Percentiles rank a stretch among this genome's conserved stretches.
These are phyloP conservation scores for Poteriospumella lacustris DNA, from an alignment of 108 stramenopile species.

Conservation along the genomic window DNA sequence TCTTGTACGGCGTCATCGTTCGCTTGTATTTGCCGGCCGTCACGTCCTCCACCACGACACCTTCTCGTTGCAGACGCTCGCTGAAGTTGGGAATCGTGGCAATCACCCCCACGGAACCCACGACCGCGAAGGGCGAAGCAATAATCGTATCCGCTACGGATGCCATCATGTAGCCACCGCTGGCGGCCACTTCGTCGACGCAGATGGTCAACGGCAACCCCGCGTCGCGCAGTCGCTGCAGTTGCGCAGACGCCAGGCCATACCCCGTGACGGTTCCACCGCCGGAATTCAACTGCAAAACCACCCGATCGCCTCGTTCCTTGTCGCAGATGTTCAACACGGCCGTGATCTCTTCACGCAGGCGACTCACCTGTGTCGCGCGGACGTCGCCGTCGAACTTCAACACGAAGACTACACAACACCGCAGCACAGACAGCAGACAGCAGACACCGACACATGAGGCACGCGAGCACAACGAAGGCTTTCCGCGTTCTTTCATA, in stretches of 20 bases:
- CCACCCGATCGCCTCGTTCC: slow-evolving; percentile 72
- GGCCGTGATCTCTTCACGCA: slow-evolving; percentile 84
- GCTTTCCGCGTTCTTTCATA: too few species aligned
- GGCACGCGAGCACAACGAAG: too few species aligned
- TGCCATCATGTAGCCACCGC: slow-evolving; percentile 61
- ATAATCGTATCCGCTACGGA: slow-evolving; percentile 49
- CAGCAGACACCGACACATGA: too few species aligned
- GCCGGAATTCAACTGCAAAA: slow-evolving; percentile 72
- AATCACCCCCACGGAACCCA: slow-evolving; percentile 47
- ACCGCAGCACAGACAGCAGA: background rate
- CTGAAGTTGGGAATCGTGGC: slow-evolving; percentile 80
- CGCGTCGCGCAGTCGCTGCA: slow-evolving; percentile 67
- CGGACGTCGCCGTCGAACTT: slow-evolving; percentile 73
- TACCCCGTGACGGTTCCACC: slow-evolving; percentile 91
- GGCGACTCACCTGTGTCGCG: slow-evolving; percentile 68
- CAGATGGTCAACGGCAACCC: slow-evolving; percentile 75
- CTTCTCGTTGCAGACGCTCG: slow-evolving; percentile 74
- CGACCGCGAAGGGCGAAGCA: slow-evolving; percentile 50
- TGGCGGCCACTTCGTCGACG: slow-evolving; percentile 87
- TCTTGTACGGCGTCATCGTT: slow-evolving; percentile 81
- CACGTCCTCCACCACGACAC: slow-evolving; percentile 83
- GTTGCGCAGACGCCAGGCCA: slow-evolving; percentile 78
- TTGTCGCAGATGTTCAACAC: slow-evolving; percentile 60
- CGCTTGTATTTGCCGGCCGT: slow-evolving; percentile 87
- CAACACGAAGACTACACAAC: slow-evolving; percentile 58